Percentiles rank a stretch among this genome's conserved stretches.
Evolutionary conservation across 495 filamentous ascomycete genomes (phyloP).

Genomic region (Emericellopsis terricola): DNA sequence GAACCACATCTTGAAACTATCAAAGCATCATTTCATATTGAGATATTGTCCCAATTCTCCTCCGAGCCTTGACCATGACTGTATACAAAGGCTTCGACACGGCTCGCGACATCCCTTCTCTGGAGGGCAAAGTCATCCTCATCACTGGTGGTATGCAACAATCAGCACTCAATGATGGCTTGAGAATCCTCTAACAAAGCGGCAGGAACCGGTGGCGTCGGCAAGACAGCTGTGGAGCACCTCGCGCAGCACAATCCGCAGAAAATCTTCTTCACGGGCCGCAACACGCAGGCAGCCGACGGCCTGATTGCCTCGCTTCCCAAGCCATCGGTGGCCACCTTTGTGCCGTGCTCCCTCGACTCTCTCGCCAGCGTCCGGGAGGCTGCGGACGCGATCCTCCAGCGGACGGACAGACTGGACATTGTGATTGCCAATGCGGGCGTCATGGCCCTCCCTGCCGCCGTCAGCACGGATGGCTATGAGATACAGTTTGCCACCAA

Average conservation of each 20-base stretch:
- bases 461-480: conserved; percentile 36
- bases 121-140: conserved; percentile 37
- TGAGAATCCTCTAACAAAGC: neutral
- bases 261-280: conserved; percentile 42
- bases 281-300: conserved; percentile 18
- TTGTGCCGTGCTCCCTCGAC: conserved; percentile 4
- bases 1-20: too few species aligned
- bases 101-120: conserved; percentile 32
- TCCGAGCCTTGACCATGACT: too few species aligned
- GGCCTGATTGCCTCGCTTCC: conserved; percentile 1
- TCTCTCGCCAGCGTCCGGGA: conserved; percentile 4
- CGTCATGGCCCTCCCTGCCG: conserved; percentile 32
- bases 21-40: too few species aligned
- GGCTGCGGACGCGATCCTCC: conserved; percentile 3
- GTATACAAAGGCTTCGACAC: conserved; percentile 20
- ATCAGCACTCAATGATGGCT: neutral
- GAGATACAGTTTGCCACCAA: conserved; percentile 51
- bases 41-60: too few species aligned
- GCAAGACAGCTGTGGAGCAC: conserved; percentile 38
- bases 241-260: conserved; percentile 39
- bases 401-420: conserved; percentile 20
- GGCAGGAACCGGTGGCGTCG: conserved; percentile 43
- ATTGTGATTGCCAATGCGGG: conserved; percentile 49
- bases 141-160: conserved; percentile 35
- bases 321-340: conserved; percentile 1